These are phyloP conservation scores for Fusarium tuaranense DNA, from an alignment of 2,329 filamentous ascomycete species.

Conservation along the genomic window DNA sequence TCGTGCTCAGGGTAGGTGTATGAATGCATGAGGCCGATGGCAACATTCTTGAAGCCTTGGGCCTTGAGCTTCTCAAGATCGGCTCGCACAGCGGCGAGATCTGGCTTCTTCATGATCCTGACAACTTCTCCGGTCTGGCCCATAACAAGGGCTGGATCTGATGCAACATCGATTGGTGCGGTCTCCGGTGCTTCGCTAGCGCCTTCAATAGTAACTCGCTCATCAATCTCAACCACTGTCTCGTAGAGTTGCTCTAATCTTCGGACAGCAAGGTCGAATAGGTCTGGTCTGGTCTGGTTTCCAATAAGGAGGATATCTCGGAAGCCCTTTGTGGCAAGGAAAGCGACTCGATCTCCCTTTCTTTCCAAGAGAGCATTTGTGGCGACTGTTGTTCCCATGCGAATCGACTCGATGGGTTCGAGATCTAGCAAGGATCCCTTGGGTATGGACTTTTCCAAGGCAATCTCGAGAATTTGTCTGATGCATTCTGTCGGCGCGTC, in stretches of 20 bases:
- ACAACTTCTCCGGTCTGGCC: constrained; percentile 78
- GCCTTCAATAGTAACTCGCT: constrained; percentile 79
- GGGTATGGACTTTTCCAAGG: constrained; percentile 48
- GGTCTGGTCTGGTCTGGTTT: constrained; percentile 78
- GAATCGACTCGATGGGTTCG: constrained; percentile 69
- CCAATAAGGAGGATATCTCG: constrained; percentile 78
- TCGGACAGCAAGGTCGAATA: constrained; percentile 78
- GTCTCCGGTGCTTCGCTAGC: constrained; percentile 76
- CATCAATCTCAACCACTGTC: constrained; percentile 78
- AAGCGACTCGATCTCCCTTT: constrained; percentile 77
- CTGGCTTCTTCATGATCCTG: constrained; percentile 71
- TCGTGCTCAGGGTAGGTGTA: constrained; percentile 73
- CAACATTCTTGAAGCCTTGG: constrained; percentile 64
- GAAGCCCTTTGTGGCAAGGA: constrained; percentile 79
- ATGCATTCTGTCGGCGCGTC: constrained; percentile 82
- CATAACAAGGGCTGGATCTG: constrained; percentile 69
- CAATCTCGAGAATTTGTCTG: constrained; percentile 57
- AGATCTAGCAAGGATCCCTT: constrained; percentile 51
- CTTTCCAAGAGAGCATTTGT: constrained; percentile 82
- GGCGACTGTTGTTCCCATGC: constrained; percentile 85
- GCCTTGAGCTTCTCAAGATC: constrained; percentile 72
- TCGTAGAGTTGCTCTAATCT: constrained; percentile 78
- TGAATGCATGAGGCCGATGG: constrained; percentile 78
- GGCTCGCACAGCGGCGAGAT: constrained; percentile 63
- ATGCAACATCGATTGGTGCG: constrained; percentile 58